Conservation (phyloP, 495 filamentous ascomycete genomes). For the Trichoderma orchidacearum region DNA sequence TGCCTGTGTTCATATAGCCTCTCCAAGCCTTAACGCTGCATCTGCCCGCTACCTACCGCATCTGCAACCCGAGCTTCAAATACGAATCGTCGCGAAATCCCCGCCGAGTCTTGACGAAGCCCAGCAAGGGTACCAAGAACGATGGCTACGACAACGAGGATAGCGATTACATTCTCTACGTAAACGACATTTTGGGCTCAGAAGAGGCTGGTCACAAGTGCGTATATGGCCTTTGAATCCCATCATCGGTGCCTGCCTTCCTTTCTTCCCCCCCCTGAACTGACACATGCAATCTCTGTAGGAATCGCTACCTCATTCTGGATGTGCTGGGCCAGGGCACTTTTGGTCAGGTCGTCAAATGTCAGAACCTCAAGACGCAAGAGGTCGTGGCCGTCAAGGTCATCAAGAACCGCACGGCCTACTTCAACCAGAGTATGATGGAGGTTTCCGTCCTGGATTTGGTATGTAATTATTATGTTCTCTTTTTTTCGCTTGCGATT, state of each 20-base stretch:
- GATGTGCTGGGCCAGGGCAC: constrained; percentile 97
- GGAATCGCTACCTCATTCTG: constrained; percentile 94
- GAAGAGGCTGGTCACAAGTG: constrained; percentile 97
- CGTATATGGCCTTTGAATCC: constrained; percentile 13
- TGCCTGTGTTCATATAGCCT: no score
- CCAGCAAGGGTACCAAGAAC: constrained; percentile 97
- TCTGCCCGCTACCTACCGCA: constrained; percentile 88
- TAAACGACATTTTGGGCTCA: constrained; percentile 96
- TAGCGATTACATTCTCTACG: constrained; percentile 97
- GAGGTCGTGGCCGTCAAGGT: constrained; percentile 99
- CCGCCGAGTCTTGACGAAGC: constrained; percentile 93
- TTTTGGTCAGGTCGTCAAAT: constrained; percentile 99
- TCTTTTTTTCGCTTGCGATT: background rate
- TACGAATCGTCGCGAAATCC: constrained; percentile 99
- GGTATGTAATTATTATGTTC: constrained; percentile 27
- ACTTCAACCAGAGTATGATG: constrained; percentile 99
- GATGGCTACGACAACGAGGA: constrained; percentile 99
- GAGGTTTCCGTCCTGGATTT: constrained; percentile 96
- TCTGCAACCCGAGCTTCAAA: constrained; percentile 97
- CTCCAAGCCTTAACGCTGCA: constrained; percentile 92
- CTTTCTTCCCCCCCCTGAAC: background rate
- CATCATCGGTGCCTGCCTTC: no score
- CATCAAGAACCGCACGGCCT: constrained; percentile 97
- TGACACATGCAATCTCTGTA: constrained; percentile 15
- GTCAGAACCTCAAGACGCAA: constrained; percentile 94